phyloP scores from a whole-genome alignment of 169 alveolate species.

The Amoebophrya sp. region DNA sequence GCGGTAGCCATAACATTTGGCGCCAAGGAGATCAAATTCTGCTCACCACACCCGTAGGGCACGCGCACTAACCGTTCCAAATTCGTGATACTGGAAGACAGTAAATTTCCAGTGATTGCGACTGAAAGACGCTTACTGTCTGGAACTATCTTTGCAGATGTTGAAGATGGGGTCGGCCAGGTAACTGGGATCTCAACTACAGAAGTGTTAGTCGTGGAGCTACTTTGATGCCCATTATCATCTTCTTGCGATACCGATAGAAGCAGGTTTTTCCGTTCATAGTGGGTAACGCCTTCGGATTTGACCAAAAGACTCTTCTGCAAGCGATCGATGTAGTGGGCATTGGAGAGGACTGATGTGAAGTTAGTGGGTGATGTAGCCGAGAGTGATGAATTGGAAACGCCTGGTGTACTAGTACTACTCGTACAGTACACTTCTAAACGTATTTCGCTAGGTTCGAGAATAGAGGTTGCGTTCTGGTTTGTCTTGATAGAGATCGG shows the following conservation, averaged over 20 bases:
- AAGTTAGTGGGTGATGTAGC: too few species aligned
- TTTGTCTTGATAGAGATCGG: not conserved
- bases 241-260: not conserved
- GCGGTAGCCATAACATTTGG: too few species aligned
- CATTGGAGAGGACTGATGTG: not conserved
- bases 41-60: slow-evolving; percentile 8
- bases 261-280: not conserved
- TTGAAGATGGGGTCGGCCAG: too few species aligned
- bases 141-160: not conserved
- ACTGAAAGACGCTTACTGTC: not conserved
- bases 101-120: not conserved
- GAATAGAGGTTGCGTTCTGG: not conserved
- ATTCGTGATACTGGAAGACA: not conserved
- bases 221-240: too few species aligned
- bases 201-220: too few species aligned
- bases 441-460: not conserved
- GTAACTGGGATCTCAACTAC: too few species aligned
- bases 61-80: not conserved
- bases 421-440: not conserved
- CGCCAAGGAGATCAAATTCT: not conserved
- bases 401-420: not conserved
- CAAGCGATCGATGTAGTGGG: not conserved
- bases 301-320: not conserved
- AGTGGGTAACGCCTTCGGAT: not conserved
- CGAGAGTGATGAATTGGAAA: too few species aligned